Evolutionary conservation across 2,329 filamentous ascomycete genomes (phyloP).

Genomic region (Chalaropsis ovoidea): DNA sequence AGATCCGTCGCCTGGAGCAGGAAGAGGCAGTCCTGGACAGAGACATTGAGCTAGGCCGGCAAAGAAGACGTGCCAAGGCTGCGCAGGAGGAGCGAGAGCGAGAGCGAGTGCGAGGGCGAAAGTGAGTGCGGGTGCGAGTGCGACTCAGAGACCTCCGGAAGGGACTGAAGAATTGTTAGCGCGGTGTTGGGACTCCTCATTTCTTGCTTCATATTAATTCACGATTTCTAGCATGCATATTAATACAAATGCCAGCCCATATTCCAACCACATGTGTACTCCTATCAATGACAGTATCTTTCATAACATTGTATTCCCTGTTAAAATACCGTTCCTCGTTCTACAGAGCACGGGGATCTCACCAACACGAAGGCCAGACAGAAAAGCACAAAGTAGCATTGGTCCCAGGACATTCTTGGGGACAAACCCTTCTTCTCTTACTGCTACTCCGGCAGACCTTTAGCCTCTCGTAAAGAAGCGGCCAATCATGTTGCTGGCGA

Average conservation of each 20-base stretch:
- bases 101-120: neutral
- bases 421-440: neutral
- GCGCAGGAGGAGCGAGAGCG: conserved; percentile 26
- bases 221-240: neutral
- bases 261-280: neutral
- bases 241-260: neutral
- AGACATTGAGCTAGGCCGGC: conserved; percentile 42
- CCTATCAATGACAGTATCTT: neutral
- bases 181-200: neutral
- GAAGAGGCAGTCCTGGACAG: conserved; percentile 49
- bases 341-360: too few relatives aligned
- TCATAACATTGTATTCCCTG: neutral
- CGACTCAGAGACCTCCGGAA: neutral
- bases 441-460: neutral
- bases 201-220: neutral
- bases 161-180: neutral
- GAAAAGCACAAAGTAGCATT: neutral
- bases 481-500: conserved; percentile 52
- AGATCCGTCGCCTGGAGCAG: conserved; percentile 47
- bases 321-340: too few relatives aligned
- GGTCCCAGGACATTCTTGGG: neutral
- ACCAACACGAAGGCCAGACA: neutral
- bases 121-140: neutral
- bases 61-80: neutral
- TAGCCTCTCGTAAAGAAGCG: conserved; percentile 45